Percentiles rank a stretch among this genome's conserved stretches.
phyloP scores from a whole-genome alignment of 371 early-diverging fungal species.

The Haplosporangium sp. region DNA sequence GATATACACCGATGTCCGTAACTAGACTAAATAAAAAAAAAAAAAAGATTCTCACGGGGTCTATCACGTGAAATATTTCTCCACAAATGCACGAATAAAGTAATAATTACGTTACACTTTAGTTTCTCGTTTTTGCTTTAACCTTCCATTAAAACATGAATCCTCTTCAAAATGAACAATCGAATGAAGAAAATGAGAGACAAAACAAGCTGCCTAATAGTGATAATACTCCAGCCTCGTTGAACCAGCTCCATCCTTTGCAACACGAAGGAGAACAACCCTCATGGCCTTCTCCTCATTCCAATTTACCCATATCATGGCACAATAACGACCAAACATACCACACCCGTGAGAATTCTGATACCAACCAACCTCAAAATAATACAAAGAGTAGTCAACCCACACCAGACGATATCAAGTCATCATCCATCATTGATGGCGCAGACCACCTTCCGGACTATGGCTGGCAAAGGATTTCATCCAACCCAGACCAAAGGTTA shows the following conservation, averaged over 20 bases:
- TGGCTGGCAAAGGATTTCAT: neutral
- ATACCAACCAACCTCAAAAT: neutral
- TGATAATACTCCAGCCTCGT: neutral
- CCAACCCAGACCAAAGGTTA: neutral
- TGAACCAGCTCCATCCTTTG: slow-evolving; percentile 22
- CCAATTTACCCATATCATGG: slow-evolving; percentile 51
- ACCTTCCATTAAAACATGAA: neutral
- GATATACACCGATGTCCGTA: slow-evolving; percentile 29
- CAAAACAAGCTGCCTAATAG: neutral
- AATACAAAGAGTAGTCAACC: neutral
- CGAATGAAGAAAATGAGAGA: neutral
- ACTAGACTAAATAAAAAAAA: neutral
- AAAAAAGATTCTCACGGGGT: neutral
- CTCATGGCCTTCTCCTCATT: slow-evolving; percentile 55
- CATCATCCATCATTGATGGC: neutral
- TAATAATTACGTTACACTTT: neutral
- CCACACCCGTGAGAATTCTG: neutral
- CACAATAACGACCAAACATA: slow-evolving; percentile 31
- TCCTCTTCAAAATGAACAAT: neutral
- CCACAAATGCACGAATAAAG: neutral
- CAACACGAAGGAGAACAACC: slow-evolving; percentile 38
- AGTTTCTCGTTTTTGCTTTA: neutral
- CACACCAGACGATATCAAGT: neutral
- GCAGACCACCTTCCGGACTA: neutral
- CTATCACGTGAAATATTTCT: neutral